A percentile compares a stretch with the other conserved stretches of the same genome.
These are phyloP conservation scores for Malassezia obtusa DNA, from an alignment of 1,284 basidiomycete genomes.

Conservation along the genomic window DNA sequence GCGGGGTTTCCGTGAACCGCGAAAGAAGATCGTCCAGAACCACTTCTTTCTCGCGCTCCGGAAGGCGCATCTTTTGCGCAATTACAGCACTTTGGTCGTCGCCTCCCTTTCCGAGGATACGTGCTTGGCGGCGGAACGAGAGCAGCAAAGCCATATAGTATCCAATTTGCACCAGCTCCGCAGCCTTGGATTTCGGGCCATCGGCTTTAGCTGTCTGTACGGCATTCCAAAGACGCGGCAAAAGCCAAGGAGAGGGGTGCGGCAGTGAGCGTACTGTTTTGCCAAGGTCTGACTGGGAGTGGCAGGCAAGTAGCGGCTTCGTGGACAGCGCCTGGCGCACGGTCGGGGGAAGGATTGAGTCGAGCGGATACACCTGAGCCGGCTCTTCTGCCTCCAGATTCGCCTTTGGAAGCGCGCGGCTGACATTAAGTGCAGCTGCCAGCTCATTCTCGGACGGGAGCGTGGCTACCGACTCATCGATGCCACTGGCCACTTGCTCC, in stretches of 20 bases:
- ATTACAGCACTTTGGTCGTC: constrained; percentile 15
- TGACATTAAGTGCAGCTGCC: constrained; percentile 23
- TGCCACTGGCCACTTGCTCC: constrained; percentile 33
- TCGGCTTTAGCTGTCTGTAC: constrained; percentile 16
- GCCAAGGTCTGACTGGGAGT: constrained; percentile 6
- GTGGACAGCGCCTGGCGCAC: constrained; percentile 23
- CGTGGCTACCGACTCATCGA: constrained; percentile 26
- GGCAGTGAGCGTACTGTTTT: constrained; percentile 14
- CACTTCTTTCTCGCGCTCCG: constrained; percentile 11
- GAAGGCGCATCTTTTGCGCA: constrained; percentile 18
- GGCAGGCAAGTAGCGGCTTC: constrained; percentile 3
- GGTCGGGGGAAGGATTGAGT: constrained; percentile 26
- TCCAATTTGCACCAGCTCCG: constrained; percentile 14
- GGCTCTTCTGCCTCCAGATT: constrained; percentile 37
- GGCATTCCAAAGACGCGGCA: constrained; percentile 18
- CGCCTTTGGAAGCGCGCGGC: constrained; percentile 34
- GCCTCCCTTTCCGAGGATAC: constrained; percentile 1
- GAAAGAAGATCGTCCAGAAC: constrained; percentile 23
- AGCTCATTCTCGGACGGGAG: constrained; percentile 28
- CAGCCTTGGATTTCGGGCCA: neutral
- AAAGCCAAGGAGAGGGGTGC: constrained; percentile 18
- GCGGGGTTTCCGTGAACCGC: constrained; percentile 20
- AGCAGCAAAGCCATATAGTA: constrained; percentile 23
- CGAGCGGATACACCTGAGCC: constrained; percentile 35
- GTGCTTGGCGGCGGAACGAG: constrained; percentile 14